Conservation (phyloP, 164 flowering plant species). For the Vitis labrusca region DNA sequence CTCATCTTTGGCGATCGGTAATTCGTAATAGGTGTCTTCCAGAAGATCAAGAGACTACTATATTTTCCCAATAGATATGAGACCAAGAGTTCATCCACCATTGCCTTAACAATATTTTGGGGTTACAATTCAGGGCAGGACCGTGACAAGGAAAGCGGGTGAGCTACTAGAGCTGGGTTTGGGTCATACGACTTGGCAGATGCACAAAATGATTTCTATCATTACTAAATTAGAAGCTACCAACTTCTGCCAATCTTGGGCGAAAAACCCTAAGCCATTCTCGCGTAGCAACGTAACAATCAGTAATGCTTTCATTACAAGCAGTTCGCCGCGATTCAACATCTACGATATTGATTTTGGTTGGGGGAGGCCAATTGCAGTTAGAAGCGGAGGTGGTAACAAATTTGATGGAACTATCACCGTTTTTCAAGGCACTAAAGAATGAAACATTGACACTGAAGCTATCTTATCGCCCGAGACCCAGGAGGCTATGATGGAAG, state of each 20-base stretch:
- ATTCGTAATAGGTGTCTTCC: conserved; percentile 5
- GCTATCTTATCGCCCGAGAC: not conserved
- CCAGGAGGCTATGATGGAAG: not conserved
- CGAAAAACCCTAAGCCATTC: not conserved
- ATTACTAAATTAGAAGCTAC: no score
- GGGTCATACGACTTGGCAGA: no score
- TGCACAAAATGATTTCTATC: no score
- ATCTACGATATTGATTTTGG: conserved; percentile 31
- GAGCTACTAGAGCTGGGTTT: no score
- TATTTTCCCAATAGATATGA: no score
- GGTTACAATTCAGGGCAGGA: no score
- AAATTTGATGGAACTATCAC: conserved; percentile 5
- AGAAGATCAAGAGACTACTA: not conserved
- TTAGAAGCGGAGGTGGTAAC: not conserved
- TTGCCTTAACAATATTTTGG: no score
- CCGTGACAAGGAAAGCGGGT: no score
- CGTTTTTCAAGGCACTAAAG: not conserved
- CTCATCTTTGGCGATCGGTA: conserved; percentile 11
- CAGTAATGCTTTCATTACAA: no score
- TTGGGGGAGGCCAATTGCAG: conserved; percentile 38
- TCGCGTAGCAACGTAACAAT: no score
- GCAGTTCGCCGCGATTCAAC: conserved; percentile 12
- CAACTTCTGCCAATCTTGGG: no score
- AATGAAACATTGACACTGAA: conserved; percentile 9
- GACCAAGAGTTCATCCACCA: no score